Conservation (phyloP, 139 green algal genomes). For the Coelastrella sp. region DNA sequence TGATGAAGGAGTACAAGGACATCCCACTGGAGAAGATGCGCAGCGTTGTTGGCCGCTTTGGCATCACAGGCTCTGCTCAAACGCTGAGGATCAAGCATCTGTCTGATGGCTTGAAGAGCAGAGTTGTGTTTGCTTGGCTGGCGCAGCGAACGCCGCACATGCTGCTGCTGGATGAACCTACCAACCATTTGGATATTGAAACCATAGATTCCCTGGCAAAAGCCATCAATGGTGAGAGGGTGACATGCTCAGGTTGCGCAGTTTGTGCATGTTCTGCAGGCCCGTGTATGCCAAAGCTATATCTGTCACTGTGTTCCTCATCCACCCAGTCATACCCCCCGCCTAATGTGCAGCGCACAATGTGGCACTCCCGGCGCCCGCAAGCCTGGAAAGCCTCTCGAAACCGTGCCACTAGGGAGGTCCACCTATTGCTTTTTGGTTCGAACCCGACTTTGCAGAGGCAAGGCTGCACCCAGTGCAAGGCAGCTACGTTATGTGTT, state of each 20-base stretch:
- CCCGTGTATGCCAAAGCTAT: no score
- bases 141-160: conserved; percentile 88
- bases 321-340: no score
- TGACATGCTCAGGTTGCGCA: background rate
- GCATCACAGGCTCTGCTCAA: conserved; percentile 79
- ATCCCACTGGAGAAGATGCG: conserved; percentile 80
- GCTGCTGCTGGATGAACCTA: conserved; percentile 87
- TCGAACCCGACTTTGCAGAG: no score
- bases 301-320: no score
- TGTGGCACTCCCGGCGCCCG: no score
- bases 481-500: background rate
- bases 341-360: no score
- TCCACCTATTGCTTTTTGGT: no score
- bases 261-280: background rate
- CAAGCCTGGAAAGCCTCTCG: no score
- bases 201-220: conserved; percentile 94
- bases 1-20: conserved; percentile 76
- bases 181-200: conserved; percentile 86
- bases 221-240: conserved; percentile 84
- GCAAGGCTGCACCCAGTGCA: background rate
- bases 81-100: conserved; percentile 87
- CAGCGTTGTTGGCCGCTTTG: conserved; percentile 76
- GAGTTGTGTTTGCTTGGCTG: conserved; percentile 95
- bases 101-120: conserved; percentile 91
- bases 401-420: no score